These are phyloP conservation scores for Sabuloglossum arenarium DNA, from an alignment of 495 filamentous ascomycete species.

Conservation along the genomic window DNA sequence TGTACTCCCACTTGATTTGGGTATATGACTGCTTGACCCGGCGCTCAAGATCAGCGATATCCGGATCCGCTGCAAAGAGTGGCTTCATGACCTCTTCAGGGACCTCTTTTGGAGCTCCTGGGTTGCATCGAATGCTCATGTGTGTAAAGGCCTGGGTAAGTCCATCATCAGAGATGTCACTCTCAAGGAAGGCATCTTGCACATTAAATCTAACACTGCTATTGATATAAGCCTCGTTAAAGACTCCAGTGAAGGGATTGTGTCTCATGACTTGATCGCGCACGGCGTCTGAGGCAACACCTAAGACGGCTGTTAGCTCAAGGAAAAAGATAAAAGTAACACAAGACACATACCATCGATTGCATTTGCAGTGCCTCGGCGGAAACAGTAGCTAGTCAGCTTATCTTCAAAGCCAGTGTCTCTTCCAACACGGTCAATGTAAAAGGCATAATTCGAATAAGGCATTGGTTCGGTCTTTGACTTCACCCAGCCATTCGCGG, in stretches of 20 bases:
- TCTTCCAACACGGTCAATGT: constrained; percentile 7
- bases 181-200: constrained; percentile 10
- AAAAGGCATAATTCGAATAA: constrained; percentile 9
- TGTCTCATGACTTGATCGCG: constrained; percentile 10
- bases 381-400: constrained; percentile 12
- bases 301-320: constrained; percentile 7
- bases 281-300: constrained; percentile 7
- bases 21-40: constrained; percentile 2
- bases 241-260: constrained; percentile 7
- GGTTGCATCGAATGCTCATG: constrained; percentile 5
- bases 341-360: constrained; percentile 9
- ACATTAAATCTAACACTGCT: constrained; percentile 8
- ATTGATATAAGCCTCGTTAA: constrained; percentile 7
- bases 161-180: constrained; percentile 9
- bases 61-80: constrained; percentile 3
- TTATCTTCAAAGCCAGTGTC: constrained; percentile 11
- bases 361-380: constrained; percentile 6
- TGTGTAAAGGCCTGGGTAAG: constrained; percentile 11
- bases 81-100: constrained; percentile 3
- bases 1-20: constrained; percentile 3
- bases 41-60: constrained; percentile 6
- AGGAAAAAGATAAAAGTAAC: background rate
- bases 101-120: constrained; percentile 1
- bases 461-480: constrained; percentile 6
- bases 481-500: constrained; percentile 4